Evolutionary conservation across 2,329 filamentous ascomycete species (phyloP).

Genomic region (Ambrosiella cleistominuta): DNA sequence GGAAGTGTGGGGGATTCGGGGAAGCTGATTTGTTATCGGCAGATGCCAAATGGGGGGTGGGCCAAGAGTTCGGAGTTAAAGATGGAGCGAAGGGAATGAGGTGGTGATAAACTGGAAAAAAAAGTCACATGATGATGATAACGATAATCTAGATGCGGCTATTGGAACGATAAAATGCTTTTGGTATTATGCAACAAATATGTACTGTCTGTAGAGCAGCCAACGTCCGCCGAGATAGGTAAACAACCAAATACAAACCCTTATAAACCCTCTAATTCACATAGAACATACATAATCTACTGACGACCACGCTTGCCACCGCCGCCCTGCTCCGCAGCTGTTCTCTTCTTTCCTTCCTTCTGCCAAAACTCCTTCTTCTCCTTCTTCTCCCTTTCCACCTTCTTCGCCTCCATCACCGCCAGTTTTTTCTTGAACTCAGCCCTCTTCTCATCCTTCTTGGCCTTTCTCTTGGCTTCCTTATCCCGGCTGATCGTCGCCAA

Average conservation of each 20-base stretch:
- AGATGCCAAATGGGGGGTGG: conserved; percentile 40
- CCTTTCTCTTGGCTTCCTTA: conserved; percentile 64
- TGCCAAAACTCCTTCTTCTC: conserved; percentile 89
- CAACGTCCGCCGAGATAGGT: not conserved
- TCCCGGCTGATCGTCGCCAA: conserved; percentile 81
- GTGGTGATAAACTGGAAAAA: not conserved
- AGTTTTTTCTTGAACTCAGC: conserved; percentile 69
- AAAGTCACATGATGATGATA: not conserved
- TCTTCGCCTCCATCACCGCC: conserved; percentile 67
- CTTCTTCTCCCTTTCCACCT: conserved; percentile 67
- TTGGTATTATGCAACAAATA: not conserved
- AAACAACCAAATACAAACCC: not conserved
- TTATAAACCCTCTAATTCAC: not conserved
- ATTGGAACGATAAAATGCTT: not conserved
- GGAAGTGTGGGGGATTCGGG: conserved; percentile 65
- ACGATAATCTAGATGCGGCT: not conserved
- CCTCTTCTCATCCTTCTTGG: conserved; percentile 76
- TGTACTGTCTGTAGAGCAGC: not conserved
- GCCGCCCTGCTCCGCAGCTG: conserved; percentile 25
- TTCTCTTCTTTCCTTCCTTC: conserved; percentile 62
- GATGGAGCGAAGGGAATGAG: conserved; percentile 28
- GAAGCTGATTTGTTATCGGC: conserved; percentile 42
- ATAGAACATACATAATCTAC: conserved; percentile 4
- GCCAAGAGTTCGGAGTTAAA: conserved; percentile 42
- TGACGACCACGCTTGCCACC: conserved; percentile 18